Conservation (phyloP, 768 basidiomycete genomes). For the Hortiboletus flavorubellus region DNA sequence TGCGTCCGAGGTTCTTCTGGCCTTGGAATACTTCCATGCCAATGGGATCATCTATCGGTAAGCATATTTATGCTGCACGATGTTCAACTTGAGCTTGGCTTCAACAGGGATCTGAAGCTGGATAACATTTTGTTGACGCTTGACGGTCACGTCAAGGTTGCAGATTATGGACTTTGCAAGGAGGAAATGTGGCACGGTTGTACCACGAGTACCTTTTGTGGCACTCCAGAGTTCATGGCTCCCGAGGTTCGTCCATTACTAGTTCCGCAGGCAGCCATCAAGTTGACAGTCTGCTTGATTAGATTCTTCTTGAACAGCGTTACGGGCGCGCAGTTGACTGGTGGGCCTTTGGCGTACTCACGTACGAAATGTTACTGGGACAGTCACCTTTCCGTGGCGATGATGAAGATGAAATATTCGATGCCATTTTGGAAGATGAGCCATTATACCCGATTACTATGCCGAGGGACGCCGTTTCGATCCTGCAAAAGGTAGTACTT, state of each 20-base stretch:
- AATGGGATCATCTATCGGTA: slow-evolving; percentile 99
- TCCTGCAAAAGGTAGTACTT: slow-evolving; percentile 78
- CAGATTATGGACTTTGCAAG: slow-evolving; percentile 98
- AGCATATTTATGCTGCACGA: slow-evolving; percentile 21
- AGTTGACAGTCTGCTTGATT: slow-evolving; percentile 4
- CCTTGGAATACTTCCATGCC: slow-evolving; percentile 95
- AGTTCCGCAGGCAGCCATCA: background rate
- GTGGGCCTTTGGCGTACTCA: slow-evolving; percentile 99
- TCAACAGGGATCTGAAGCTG: slow-evolving; percentile 86
- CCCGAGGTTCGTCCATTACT: slow-evolving; percentile 70
- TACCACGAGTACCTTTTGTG: slow-evolving; percentile 98
- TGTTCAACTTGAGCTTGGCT: background rate
- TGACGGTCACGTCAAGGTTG: slow-evolving; percentile 98
- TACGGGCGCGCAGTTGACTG: slow-evolving; percentile 99
- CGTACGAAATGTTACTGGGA: slow-evolving; percentile 97
- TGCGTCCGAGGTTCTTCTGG: slow-evolving; percentile 92
- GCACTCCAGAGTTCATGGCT: slow-evolving; percentile 99
- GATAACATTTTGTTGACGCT: slow-evolving; percentile 97
- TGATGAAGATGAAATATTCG: slow-evolving; percentile 99
- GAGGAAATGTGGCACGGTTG: slow-evolving; percentile 98
- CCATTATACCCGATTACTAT: slow-evolving; percentile 98
- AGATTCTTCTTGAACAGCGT: slow-evolving; percentile 99
- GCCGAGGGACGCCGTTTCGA: slow-evolving; percentile 95
- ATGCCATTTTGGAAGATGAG: slow-evolving; percentile 98
- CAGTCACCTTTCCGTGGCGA: slow-evolving; percentile 99